Evolutionary conservation across 148 eudicot genomes (phyloP), one percentile per base, ranked within the genome.

Genomic region (Arctostaphylos glauca): DNA sequence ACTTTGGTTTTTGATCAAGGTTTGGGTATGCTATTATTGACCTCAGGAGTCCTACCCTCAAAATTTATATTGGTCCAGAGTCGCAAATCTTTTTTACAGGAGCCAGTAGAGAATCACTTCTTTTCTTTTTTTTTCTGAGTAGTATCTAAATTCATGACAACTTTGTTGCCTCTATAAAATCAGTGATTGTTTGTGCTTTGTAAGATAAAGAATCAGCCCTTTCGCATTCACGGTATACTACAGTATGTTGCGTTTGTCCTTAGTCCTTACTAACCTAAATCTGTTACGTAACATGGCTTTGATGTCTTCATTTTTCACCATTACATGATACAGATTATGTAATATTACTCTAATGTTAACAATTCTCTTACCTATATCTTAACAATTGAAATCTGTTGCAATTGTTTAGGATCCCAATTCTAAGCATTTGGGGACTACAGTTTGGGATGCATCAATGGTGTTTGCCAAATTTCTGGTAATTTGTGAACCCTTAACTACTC

Each of bases 381-480:
- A 54, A 56, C 60, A n/a, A 13, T 67, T 38, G 71, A 71, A 49
- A 47, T 31, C 2, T 70, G 48, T 81, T 87, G 64, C 79, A 58
- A 47, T 76, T 83, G 74, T 83, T n/a, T 82, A 95, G 98, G 98
- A 95, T 87, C 98, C 98, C 25, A 95, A 95, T 90, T 95, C 98
- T 80, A 94, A 94, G 86, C 98, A 95, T 84, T 86, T 94, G 80
- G 98, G 98, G 52, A 95, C 98, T 75, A 95, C 98, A 19, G 98
- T 95, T 67, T 95, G 98, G 98, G 98, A 95, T 89, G 94, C 98
- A 25, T 95, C 98, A 64, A 90, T 95, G 98, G 98, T 94, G 76
- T 87, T 95, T 87, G 95, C 86, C 80, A 95, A 95, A 89, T 95
- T 86, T 89, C 87, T 95, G 98, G 98, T 95, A 90, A 77, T 62